Evolutionary conservation across 129 eudicot species (phyloP), one percentile per base, ranked within the genome.

Genomic region (Gnaphalium uliginosum): DNA sequence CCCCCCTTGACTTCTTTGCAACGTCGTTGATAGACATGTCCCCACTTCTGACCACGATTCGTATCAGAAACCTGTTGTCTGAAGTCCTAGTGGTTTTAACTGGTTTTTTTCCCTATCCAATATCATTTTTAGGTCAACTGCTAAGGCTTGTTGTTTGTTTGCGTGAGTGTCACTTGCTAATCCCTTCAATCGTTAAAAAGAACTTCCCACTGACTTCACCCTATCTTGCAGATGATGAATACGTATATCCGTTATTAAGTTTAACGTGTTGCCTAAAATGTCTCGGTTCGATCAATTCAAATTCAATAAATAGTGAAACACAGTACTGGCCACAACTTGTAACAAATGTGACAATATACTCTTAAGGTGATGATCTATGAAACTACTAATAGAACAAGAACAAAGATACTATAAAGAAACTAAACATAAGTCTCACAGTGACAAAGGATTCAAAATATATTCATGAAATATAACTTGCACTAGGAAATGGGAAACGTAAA

Each of bases 381-480:
- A 43, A 57, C 29, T 57, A 5, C 24, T 57, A 22, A 61, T 14
- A 14, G 5, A 63, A 37, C 68, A 63, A 15, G 8, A 63, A 18
- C n/a, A 29, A 63, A 63, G 19, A 15, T 29, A 17, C 41, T 63
- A 13, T 6, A 63, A 14, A 6, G 43, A 63, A 25, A 29, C 14
- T 15, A 24, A 63, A 4, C 23, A n/a, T 10, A 67, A 29, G 29
- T n/a, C 4, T 8, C 48, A 62, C 41, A 74, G 27, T 43, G 69
- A 41, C 35, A 41, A 25, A 13, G 24, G 41, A 43, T 2, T 62
- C 13, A 43, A 50, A 32, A 48, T 15, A 75, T 27, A 63, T 8
- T 11, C 24, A 21, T 7, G 26, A 65, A 19, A 64, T 66, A 54
- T 56, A 37, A 67, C 39, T 23, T 66, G 74, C 56, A 33, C 74